Percentiles rank a stretch among this genome's conserved stretches.
Evolutionary conservation across 768 basidiomycete species (phyloP).

Genomic region (Naganishia onofrii): DNA sequence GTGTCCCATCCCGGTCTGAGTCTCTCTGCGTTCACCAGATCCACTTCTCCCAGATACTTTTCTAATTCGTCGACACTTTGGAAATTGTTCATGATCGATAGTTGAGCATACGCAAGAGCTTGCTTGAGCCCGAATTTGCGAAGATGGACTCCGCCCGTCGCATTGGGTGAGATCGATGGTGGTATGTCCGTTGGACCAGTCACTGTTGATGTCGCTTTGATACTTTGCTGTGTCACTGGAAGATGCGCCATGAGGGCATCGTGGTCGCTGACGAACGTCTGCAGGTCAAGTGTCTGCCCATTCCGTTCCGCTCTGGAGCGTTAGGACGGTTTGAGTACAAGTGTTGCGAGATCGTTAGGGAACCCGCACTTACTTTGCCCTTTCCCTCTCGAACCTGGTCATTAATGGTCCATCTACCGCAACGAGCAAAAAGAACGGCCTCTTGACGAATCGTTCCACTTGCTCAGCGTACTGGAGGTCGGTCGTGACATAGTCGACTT

Average conservation of each 20-base stretch:
- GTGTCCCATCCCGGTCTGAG: conserved; percentile 89
- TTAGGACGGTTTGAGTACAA: background rate
- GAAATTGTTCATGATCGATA: conserved; percentile 50
- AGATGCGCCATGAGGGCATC: conserved; percentile 57
- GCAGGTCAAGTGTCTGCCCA: conserved; percentile 53
- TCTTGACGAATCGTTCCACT: conserved; percentile 69
- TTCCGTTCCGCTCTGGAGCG: background rate
- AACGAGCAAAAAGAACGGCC: conserved; percentile 87
- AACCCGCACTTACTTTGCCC: conserved; percentile 50
- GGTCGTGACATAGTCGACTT: conserved; percentile 69
- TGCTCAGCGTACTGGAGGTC: conserved; percentile 62
- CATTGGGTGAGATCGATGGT: conserved; percentile 4
- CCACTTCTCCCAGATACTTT: conserved; percentile 64
- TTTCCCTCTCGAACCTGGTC: conserved; percentile 64
- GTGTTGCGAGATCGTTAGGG: background rate
- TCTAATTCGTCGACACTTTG: conserved; percentile 55
- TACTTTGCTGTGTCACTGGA: background rate
- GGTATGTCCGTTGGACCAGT: conserved; percentile 1
- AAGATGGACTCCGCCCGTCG: background rate
- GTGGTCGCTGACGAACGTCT: conserved; percentile 70
- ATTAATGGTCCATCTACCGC: conserved; percentile 77
- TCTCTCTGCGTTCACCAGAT: conserved; percentile 70
- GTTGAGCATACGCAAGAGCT: conserved; percentile 39
- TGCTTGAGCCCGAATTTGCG: background rate
- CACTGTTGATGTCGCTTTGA: conserved; percentile 28